These are phyloP conservation scores for Zymoseptoria pseudotritici DNA, from an alignment of 2,329 filamentous ascomycete genomes.

Conservation along the genomic window DNA sequence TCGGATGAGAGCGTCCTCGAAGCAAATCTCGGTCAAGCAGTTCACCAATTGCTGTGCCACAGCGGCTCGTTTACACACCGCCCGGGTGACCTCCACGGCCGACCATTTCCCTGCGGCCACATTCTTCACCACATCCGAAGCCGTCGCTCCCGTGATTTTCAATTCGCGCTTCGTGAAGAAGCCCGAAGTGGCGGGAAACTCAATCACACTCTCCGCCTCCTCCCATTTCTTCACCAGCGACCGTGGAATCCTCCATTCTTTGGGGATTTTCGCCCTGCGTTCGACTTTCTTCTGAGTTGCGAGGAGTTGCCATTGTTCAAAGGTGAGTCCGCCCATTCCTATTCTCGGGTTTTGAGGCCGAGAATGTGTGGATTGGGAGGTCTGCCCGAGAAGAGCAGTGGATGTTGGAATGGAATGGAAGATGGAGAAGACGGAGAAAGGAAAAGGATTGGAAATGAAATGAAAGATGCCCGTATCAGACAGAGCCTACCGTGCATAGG, in stretches of 20 bases:
- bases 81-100: slow-evolving; percentile 21
- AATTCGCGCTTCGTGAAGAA: slow-evolving; percentile 36
- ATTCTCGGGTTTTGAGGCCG: background rate
- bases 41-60: slow-evolving; percentile 41
- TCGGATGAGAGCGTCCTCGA: slow-evolving; percentile 32
- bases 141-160: slow-evolving; percentile 45
- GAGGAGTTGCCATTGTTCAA: slow-evolving; percentile 32
- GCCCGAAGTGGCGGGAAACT: slow-evolving; percentile 5
- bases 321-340: background rate
- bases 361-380: background rate
- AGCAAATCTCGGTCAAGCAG: slow-evolving; percentile 40
- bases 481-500: background rate
- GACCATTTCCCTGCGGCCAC: slow-evolving; percentile 9
- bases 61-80: slow-evolving; percentile 43
- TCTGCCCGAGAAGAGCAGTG: background rate
- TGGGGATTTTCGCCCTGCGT: slow-evolving; percentile 35
- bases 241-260: slow-evolving; percentile 33
- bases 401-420: background rate
- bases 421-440: background rate
- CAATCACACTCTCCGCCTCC: slow-evolving; percentile 35
- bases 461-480: background rate
- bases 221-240: slow-evolving; percentile 40
- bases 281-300: slow-evolving; percentile 37
- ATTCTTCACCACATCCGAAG: slow-evolving; percentile 16
- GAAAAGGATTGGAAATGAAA: background rate